These are phyloP conservation scores for Microdochium trichocladiopsis DNA, from an alignment of 2,329 filamentous ascomycete species.

Conservation along the genomic window DNA sequence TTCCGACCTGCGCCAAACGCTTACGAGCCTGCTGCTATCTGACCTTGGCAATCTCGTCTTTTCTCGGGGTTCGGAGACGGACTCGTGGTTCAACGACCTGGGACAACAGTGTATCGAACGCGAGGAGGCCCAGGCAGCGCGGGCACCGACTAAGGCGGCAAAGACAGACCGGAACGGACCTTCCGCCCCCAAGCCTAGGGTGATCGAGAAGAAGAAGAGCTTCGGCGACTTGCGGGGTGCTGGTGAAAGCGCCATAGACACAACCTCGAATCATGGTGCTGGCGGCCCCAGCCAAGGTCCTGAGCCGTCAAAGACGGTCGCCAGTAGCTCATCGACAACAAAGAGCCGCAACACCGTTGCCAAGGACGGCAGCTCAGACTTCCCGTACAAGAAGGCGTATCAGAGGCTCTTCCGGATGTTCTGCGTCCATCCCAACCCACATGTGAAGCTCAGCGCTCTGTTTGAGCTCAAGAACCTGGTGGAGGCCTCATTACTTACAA, in stretches of 20 bases:
- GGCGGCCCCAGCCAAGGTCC: slow-evolving; percentile 28
- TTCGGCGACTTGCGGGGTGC: slow-evolving; percentile 55
- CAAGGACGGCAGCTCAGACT: slow-evolving; percentile 42
- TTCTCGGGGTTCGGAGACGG: slow-evolving; percentile 85
- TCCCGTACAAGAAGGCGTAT: slow-evolving; percentile 78
- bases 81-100: slow-evolving; percentile 72
- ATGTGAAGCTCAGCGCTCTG: slow-evolving; percentile 75
- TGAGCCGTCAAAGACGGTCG: slow-evolving; percentile 26
- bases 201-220: slow-evolving; percentile 61
- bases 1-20: slow-evolving; percentile 65
- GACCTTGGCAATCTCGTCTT: slow-evolving; percentile 85
- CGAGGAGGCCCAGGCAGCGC: slow-evolving; percentile 43
- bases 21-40: slow-evolving; percentile 80
- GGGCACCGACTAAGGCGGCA: slow-evolving; percentile 35
- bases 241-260: slow-evolving; percentile 29
- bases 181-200: slow-evolving; percentile 35
- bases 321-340: slow-evolving; percentile 10
- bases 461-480: slow-evolving; percentile 80
- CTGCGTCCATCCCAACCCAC: slow-evolving; percentile 81
- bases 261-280: slow-evolving; percentile 29
- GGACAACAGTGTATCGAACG: slow-evolving; percentile 60
- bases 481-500: slow-evolving; percentile 61
- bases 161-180: slow-evolving; percentile 16
- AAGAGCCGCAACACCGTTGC: slow-evolving; percentile 7
- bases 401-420: slow-evolving; percentile 76